Conservation (phyloP, 1,139 yeast genomes). For the Hanseniaspora uvarum region DNA sequence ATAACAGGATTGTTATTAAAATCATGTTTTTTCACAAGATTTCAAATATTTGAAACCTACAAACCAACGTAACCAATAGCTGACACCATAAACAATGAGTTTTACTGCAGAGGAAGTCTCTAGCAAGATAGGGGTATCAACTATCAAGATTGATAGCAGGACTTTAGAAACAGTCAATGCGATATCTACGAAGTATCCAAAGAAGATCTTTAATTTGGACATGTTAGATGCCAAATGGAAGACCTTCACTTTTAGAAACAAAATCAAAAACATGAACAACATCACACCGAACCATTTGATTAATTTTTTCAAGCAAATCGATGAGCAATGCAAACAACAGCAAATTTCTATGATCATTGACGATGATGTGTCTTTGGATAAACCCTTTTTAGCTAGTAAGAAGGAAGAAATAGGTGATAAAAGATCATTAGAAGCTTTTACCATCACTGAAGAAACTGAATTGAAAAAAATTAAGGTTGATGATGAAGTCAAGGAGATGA, state of each 20-base stretch:
- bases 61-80: no score
- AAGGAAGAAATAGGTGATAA: not conserved
- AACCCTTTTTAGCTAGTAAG: not conserved
- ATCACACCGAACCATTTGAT: not conserved
- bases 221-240: constrained; percentile 13
- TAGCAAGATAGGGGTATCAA: constrained; percentile 8
- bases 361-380: constrained; percentile 2
- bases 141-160: not conserved
- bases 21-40: no score
- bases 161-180: constrained; percentile 1
- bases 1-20: no score
- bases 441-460: not conserved
- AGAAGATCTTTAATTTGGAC: constrained; percentile 39
- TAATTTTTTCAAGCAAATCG: not conserved
- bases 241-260: constrained; percentile 17
- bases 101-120: constrained; percentile 11
- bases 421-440: not conserved
- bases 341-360: constrained; percentile 6
- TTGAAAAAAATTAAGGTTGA: not conserved
- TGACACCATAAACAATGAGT: no score
- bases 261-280: constrained; percentile 11
- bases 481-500: not conserved
- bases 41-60: no score
- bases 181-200: constrained; percentile 12
- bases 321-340: constrained; percentile 14